A percentile compares a stretch with the other conserved stretches of the same genome.
Evolutionary conservation across 2,329 filamentous ascomycete species (phyloP).

Genomic region (Aspergillus sp.): DNA sequence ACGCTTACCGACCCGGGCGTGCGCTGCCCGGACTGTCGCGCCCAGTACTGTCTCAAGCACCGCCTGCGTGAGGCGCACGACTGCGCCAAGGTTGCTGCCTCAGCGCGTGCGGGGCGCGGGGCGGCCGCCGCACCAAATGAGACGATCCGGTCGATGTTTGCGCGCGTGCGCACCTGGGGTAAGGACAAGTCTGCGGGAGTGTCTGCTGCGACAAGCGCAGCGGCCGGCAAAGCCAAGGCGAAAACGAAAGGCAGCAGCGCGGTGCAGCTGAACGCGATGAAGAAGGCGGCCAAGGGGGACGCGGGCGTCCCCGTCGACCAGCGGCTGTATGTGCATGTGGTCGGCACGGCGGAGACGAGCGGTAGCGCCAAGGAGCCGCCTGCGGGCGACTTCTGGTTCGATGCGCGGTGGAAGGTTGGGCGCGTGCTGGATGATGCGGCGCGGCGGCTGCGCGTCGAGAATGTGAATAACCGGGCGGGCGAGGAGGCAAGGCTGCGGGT

Average conservation of each 20-base stretch:
- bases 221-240: neutral
- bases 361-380: constrained; percentile 69
- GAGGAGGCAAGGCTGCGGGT: constrained; percentile 75
- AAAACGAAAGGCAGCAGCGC: constrained; percentile 34
- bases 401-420: constrained; percentile 85
- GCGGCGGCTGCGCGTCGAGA: constrained; percentile 42
- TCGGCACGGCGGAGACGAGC: constrained; percentile 84
- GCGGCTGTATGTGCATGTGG: constrained; percentile 85
- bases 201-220: constrained; percentile 60
- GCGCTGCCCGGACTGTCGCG: constrained; percentile 49
- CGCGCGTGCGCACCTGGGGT: constrained; percentile 77
- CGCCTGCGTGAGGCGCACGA: constrained; percentile 69
- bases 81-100: constrained; percentile 71
- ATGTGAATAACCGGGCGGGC: constrained; percentile 45
- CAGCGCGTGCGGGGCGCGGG: constrained; percentile 43
- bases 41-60: constrained; percentile 53
- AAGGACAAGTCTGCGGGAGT: constrained; percentile 65
- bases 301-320: constrained; percentile 76
- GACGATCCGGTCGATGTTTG: constrained; percentile 71
- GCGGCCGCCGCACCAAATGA: constrained; percentile 49
- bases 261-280: constrained; percentile 64
- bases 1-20: constrained; percentile 52
- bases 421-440: constrained; percentile 52
- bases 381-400: constrained; percentile 77
- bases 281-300: constrained; percentile 87